Evolutionary conservation across 768 basidiomycete species (phyloP).

Genomic region (Rhodosporidiobolus sp.): DNA sequence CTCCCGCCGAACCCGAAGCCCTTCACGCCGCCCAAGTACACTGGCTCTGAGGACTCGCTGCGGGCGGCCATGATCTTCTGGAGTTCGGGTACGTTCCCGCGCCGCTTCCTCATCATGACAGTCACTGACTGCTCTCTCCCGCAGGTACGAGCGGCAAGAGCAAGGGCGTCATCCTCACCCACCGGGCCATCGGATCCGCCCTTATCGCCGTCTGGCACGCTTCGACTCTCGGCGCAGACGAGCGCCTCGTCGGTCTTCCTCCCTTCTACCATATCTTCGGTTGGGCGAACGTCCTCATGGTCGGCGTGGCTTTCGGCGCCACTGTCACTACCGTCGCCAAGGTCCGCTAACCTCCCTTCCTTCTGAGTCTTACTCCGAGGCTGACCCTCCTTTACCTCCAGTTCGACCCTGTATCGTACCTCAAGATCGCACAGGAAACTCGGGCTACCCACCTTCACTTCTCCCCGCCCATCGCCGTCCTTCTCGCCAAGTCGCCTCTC

Average conservation of each 20-base stretch:
- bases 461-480: constrained; percentile 46
- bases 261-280: constrained; percentile 45
- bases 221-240: constrained; percentile 30
- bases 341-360: constrained; percentile 4
- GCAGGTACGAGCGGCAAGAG: constrained; percentile 43
- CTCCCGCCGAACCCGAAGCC: constrained; percentile 18
- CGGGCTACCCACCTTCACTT: constrained; percentile 46
- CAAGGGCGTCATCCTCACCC: constrained; percentile 45
- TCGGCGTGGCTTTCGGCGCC: constrained; percentile 40
- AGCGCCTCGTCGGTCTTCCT: constrained; percentile 41
- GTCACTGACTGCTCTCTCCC: no score
- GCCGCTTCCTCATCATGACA: no score
- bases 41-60: constrained; percentile 27
- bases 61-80: constrained; percentile 46
- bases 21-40: constrained; percentile 27
- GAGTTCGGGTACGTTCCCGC: constrained; percentile 34
- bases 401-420: constrained; percentile 45
- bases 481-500: constrained; percentile 43
- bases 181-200: constrained; percentile 39
- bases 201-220: constrained; percentile 41
- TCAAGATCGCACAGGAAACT: constrained; percentile 41
- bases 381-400: background rate
- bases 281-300: constrained; percentile 41
- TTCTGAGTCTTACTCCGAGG: background rate
- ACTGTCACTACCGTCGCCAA: constrained; percentile 41